Evolutionary conservation across 495 filamentous ascomycete genomes (phyloP).

Genomic region (Talaromyces adpressus): DNA sequence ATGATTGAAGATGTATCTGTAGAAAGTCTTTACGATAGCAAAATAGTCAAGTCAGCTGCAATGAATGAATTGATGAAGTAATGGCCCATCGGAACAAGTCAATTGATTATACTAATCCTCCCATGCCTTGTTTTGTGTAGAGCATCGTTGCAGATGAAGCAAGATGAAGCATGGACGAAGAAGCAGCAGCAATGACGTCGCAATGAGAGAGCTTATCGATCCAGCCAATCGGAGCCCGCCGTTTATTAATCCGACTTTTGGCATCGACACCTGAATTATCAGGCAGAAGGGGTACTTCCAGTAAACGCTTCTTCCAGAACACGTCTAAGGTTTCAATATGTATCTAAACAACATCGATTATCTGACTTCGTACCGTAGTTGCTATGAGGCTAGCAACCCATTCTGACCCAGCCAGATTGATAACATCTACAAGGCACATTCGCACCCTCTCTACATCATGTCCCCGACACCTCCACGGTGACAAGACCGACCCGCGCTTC

Average conservation of each 20-base stretch:
- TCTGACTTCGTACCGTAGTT: neutral
- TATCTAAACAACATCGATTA: neutral
- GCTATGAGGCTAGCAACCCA: neutral
- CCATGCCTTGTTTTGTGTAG: neutral
- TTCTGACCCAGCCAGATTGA: neutral
- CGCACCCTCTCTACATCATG: neutral
- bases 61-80: neutral
- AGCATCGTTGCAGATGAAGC: no score
- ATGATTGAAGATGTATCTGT: neutral
- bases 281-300: neutral
- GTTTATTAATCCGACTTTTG: neutral
- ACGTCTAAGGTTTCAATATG: no score
- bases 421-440: neutral
- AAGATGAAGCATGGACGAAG: no score
- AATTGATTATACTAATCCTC: no score
- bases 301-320: neutral
- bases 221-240: neutral
- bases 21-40: neutral
- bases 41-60: neutral
- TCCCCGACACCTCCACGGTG: neutral
- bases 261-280: neutral
- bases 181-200: neutral
- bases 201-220: neutral
- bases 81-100: neutral
- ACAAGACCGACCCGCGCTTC: constrained; percentile 47